Evolutionary conservation across 768 basidiomycete genomes (phyloP), one percentile per base, ranked within the genome.

Genomic region (Galerina marginata): DNA sequence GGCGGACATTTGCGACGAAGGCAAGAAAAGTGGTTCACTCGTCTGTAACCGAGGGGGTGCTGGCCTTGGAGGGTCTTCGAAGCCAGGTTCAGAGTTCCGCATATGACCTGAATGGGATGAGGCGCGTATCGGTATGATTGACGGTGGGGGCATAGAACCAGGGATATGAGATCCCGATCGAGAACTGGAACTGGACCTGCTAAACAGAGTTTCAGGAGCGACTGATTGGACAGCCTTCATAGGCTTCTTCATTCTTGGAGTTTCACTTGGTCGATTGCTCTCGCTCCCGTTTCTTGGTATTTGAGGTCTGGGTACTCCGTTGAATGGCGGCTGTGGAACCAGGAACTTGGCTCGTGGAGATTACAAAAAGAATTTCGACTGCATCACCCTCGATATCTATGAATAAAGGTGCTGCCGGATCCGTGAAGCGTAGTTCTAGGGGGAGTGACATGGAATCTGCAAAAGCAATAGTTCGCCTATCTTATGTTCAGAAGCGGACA

Each of bases 381-480:
- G 80, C 79, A 65, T 93, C 91, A 9, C 85, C 82, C 68, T 91
- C 89, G 42, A 92, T 80, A 51, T 89, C 86, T 60, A 94, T 89
- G 67, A 86, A 90, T n/a, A 95, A 76, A 9, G 93, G 91, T 10
- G 83, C 82, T 12, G 84, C 80, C 2, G 91, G 86, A 61, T 91
- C 86, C 0, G 90, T 93, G 73, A 94, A 93, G 7, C 87, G 85
- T 54, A 95, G 77, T 53, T 89, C 86, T 20, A 94, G 79, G 5
- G 86, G 69, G 39, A 87, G 75, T 10, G 83, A 77, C 75, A 86
- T 85, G 3, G 87, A 83, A 67, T 94, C 92, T 1, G 91, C 91
- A 70, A 88, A 93, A 6, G 87, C 81, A 56, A 93, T 87, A 1
- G 91, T 90, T 90, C 6, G 92, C 92, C 92, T 94, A 26, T 15